phyloP scores from a whole-genome alignment of 1,284 basidiomycete species.

The Trametes versicolor region DNA sequence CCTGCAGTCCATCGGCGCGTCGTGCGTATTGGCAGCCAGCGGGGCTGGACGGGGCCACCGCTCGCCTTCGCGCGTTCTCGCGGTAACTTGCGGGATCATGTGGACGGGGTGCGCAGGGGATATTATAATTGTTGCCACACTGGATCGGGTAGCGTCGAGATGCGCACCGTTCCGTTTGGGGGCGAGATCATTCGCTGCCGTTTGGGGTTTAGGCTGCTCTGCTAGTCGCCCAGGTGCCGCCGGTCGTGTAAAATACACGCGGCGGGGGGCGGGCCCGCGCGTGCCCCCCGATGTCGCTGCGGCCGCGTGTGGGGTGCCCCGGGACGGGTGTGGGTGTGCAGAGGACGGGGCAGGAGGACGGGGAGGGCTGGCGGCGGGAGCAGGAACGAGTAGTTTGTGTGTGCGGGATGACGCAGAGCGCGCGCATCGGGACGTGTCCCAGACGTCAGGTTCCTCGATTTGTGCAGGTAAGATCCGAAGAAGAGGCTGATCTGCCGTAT shows the following conservation, averaged over 20 bases:
- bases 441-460: conserved; percentile 20
- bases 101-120: conserved; percentile 24
- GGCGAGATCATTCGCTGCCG: conserved; percentile 33
- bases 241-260: conserved; percentile 24
- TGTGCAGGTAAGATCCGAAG: conserved; percentile 34
- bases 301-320: conserved; percentile 1
- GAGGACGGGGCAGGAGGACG: background rate
- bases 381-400: conserved; percentile 13
- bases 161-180: conserved; percentile 28
- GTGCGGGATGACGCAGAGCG: conserved; percentile 24
- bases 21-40: conserved; percentile 10
- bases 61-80: conserved; percentile 16
- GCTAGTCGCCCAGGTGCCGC: conserved; percentile 27
- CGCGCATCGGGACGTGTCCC: conserved; percentile 21
- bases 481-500: conserved; percentile 36
- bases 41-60: conserved; percentile 19
- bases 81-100: conserved; percentile 36
- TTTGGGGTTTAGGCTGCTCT: conserved; percentile 35
- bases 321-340: background rate
- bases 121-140: conserved; percentile 19
- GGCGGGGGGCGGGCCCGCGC: conserved; percentile 17
- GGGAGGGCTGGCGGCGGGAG: background rate
- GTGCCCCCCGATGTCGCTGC: conserved; percentile 10
- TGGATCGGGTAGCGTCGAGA: conserved; percentile 30
- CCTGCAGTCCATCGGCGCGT: too few species aligned